Conservation (phyloP, 2,329 filamentous ascomycete genomes). For the Lachnum nothofagi region DNA sequence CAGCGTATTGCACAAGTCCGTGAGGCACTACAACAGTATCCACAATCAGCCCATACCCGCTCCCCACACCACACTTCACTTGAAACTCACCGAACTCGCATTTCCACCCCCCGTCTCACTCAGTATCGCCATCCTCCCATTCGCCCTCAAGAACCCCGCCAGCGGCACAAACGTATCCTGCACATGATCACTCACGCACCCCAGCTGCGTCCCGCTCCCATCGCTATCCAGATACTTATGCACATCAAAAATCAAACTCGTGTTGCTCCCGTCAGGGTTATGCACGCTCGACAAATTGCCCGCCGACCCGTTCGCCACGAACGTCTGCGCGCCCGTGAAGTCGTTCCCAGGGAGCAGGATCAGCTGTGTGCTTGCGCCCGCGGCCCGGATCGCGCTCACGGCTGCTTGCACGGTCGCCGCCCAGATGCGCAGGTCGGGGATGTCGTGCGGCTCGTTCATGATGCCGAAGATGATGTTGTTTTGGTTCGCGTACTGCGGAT, state of each 20-base stretch:
- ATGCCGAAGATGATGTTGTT: conserved; percentile 57
- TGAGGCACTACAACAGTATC: conserved; percentile 13
- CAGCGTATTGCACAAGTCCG: conserved; percentile 16
- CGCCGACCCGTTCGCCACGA: conserved; percentile 47
- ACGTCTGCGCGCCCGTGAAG: conserved; percentile 48
- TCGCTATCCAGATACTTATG: conserved; percentile 58
- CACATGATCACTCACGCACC: conserved; percentile 51
- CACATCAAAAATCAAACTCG: conserved; percentile 53
- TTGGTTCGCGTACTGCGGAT: conserved; percentile 53
- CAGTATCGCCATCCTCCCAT: conserved; percentile 4
- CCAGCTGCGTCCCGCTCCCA: conserved; percentile 47
- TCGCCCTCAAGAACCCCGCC: conserved; percentile 35
- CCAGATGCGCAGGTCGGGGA: conserved; percentile 44
- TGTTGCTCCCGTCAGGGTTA: conserved; percentile 54
- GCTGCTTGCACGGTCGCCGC: conserved; percentile 55
- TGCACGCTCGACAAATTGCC: conserved; percentile 48
- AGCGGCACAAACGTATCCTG: conserved; percentile 42
- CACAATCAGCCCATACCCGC: not conserved
- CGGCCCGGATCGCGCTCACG: conserved; percentile 60
- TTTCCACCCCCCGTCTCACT: conserved; percentile 44
- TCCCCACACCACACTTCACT: not conserved
- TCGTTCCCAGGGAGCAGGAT: conserved; percentile 61
- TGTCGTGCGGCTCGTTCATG: conserved; percentile 61
- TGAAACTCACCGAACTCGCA: conserved; percentile 18
- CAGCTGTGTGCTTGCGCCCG: conserved; percentile 58